phyloP scores from a whole-genome alignment of 2,329 filamentous ascomycete species.

The Fusarium tricinctum region DNA sequence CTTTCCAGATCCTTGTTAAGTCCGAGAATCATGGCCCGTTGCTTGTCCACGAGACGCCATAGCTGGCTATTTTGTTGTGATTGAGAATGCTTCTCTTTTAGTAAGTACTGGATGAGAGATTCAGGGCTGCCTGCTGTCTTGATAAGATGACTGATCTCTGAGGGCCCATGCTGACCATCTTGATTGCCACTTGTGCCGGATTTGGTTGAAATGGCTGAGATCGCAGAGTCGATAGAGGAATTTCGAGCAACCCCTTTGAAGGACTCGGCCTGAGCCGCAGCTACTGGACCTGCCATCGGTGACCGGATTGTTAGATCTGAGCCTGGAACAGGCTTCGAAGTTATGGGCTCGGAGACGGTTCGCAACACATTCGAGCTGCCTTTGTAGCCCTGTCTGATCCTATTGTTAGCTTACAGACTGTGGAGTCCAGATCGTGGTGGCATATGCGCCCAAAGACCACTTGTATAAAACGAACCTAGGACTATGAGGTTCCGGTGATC shows the following conservation, averaged over 20 bases:
- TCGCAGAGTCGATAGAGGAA: conserved; percentile 93
- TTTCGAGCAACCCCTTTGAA: conserved; percentile 72
- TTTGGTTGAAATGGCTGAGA: conserved; percentile 79
- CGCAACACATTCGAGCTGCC: conserved; percentile 64
- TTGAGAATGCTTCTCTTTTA: conserved; percentile 92
- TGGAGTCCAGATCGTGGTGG: neutral
- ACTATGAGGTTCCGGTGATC: conserved; percentile 52
- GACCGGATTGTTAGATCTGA: conserved; percentile 56
- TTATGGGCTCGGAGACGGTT: conserved; percentile 61
- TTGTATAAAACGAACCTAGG: conserved; percentile 51
- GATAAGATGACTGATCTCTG: conserved; percentile 84
- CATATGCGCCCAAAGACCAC: conserved; percentile 9
- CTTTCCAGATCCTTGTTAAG: conserved; percentile 95
- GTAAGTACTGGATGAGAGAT: conserved; percentile 85
- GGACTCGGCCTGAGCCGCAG: conserved; percentile 57
- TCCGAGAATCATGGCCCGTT: conserved; percentile 91
- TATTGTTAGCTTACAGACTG: conserved; percentile 29
- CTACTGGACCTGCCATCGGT: conserved; percentile 64
- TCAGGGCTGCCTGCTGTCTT: conserved; percentile 89
- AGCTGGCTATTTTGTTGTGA: conserved; percentile 91
- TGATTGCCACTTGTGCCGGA: conserved; percentile 68
- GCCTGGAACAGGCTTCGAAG: conserved; percentile 60
- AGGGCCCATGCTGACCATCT: conserved; percentile 70
- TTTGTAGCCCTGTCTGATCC: conserved; percentile 47
- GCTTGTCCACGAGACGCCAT: conserved; percentile 97